Evolutionary conservation across 108 stramenopile species (phyloP).

Genomic region (Pseudonitzschia delicatissima): DNA sequence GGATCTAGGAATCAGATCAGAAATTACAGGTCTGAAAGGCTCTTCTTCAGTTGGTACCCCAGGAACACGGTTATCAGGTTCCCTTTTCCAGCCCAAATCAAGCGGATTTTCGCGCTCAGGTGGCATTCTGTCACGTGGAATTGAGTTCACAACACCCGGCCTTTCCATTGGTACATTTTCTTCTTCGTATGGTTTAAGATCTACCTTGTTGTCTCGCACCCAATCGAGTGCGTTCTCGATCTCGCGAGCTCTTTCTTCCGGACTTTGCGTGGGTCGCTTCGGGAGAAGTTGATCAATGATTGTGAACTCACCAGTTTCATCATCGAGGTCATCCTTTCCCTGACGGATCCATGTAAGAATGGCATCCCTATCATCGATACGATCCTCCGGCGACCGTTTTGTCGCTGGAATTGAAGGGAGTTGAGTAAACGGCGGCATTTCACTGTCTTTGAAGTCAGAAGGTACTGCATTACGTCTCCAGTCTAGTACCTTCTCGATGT

Average conservation of each 20-base stretch:
- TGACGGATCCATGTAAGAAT: constrained; percentile 29
- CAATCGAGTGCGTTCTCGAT: constrained; percentile 36
- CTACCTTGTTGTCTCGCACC: constrained; percentile 9
- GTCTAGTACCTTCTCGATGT: constrained; percentile 39
- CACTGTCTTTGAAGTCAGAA: not conserved
- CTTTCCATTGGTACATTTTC: constrained; percentile 17
- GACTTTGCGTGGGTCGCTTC: not conserved
- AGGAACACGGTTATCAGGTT: constrained; percentile 3
- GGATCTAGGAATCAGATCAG: constrained; percentile 1
- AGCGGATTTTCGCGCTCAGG: not conserved
- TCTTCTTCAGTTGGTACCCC: constrained; percentile 13
- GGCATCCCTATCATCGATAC: constrained; percentile 20
- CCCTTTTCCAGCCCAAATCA: constrained; percentile 12
- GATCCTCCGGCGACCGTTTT: constrained; percentile 22
- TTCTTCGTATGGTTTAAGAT: constrained; percentile 7
- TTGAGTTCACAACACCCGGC: constrained; percentile 12
- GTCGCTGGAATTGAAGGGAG: not conserved
- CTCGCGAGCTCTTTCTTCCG: constrained; percentile 23
- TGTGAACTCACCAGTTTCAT: constrained; percentile 24
- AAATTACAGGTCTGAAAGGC: constrained; percentile 11
- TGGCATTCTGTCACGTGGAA: constrained; percentile 29
- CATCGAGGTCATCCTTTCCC: constrained; percentile 7
- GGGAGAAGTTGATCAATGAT: constrained; percentile 25
- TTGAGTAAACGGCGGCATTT: constrained; percentile 5
- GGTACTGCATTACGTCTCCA: not conserved